Conservation (phyloP, 1,284 basidiomycete genomes). For the Thecaphora frezii region DNA sequence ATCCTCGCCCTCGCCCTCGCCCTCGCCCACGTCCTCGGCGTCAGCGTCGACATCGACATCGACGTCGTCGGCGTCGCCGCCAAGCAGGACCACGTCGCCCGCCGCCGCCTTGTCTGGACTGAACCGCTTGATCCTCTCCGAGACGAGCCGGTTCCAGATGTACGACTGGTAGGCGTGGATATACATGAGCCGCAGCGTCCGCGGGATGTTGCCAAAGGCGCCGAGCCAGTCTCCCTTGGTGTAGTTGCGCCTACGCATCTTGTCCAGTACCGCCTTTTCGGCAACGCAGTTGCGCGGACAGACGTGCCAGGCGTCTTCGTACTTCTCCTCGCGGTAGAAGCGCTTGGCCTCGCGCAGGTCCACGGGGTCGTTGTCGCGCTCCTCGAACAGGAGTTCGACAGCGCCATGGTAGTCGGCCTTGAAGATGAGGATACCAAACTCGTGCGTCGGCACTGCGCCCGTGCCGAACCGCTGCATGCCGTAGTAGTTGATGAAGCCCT, state of each 20-base stretch:
- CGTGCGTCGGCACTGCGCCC: conserved; percentile 89
- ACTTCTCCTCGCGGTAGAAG: conserved; percentile 26
- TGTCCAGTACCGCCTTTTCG: conserved; percentile 86
- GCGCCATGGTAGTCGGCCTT: conserved; percentile 69
- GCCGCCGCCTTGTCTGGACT: conserved; percentile 75
- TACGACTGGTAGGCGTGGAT: conserved; percentile 98
- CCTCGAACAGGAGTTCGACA: conserved; percentile 39
- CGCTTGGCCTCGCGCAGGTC: conserved; percentile 30
- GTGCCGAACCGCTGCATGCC: conserved; percentile 99
- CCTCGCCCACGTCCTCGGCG: conserved; percentile 46
- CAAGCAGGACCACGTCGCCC: conserved; percentile 68
- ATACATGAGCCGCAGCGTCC: conserved; percentile 92
- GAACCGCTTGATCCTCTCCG: conserved; percentile 79
- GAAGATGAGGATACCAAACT: conserved; percentile 85
- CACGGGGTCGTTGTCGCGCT: conserved; percentile 27
- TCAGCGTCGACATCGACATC: conserved; percentile 3
- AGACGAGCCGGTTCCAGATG: conserved; percentile 94
- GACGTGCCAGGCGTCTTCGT: conserved; percentile 70
- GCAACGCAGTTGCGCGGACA: conserved; percentile 89
- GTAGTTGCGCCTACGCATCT: conserved; percentile 65
- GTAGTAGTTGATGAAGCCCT: conserved; percentile 97
- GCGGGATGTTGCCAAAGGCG: conserved; percentile 38
- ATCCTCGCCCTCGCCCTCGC: conserved; percentile 8
- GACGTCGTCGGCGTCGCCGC: conserved; percentile 52
- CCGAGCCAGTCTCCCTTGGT: conserved; percentile 37